Percentiles rank a stretch among this genome's conserved stretches.
These are phyloP conservation scores for Chalara sp. DNA, from an alignment of 2,329 filamentous ascomycete species.

Conservation along the genomic window DNA sequence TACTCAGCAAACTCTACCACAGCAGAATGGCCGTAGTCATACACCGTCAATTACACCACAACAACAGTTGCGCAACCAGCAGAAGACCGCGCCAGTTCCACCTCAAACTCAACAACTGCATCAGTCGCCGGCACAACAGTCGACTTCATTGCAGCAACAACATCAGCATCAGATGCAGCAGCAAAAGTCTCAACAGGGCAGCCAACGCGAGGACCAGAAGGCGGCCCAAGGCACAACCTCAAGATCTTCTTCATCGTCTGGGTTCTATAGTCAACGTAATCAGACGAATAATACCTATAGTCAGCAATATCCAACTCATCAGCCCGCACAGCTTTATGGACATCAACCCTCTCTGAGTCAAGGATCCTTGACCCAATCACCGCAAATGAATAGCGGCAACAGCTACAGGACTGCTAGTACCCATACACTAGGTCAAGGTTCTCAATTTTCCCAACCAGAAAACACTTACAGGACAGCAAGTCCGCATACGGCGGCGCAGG, in stretches of 20 bases:
- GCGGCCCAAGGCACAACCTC: constrained; percentile 14
- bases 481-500: constrained; percentile 22
- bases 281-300: constrained; percentile 16
- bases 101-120: constrained; percentile 12
- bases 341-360: constrained; percentile 19
- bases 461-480: constrained; percentile 24
- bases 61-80: constrained; percentile 23
- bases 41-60: constrained; percentile 17
- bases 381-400: constrained; percentile 16
- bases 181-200: constrained; percentile 19
- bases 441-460: constrained; percentile 23
- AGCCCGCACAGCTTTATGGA: constrained; percentile 23
- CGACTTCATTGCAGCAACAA: constrained; percentile 12
- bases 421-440: constrained; percentile 21
- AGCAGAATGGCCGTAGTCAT: constrained; percentile 22
- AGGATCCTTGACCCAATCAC: constrained; percentile 3
- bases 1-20: constrained; percentile 7
- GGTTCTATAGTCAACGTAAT: constrained; percentile 21
- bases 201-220: constrained; percentile 21
- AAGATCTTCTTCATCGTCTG: constrained; percentile 16
- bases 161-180: constrained; percentile 14
- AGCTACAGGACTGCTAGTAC: constrained; percentile 17
- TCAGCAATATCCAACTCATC: constrained; percentile 26
- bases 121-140: constrained; percentile 16
- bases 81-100: constrained; percentile 11